Conservation (phyloP, 495 filamentous ascomycete species). For the Penicillium cosmopolitanum region DNA sequence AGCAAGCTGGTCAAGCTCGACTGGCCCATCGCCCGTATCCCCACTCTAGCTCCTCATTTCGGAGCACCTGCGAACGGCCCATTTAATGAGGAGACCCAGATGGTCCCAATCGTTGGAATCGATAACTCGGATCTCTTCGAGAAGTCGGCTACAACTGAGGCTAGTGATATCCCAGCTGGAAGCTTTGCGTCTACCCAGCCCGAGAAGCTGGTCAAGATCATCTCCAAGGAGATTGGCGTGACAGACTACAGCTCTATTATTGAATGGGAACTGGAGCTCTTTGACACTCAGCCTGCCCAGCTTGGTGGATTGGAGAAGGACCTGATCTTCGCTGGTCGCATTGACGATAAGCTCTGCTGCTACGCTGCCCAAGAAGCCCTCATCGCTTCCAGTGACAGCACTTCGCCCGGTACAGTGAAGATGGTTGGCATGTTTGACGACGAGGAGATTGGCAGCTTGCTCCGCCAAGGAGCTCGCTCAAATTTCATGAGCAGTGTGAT, state of each 20-base stretch:
- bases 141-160: slow-evolving; percentile 22
- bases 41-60: slow-evolving; percentile 93
- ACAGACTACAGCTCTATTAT: slow-evolving; percentile 71
- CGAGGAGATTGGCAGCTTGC: slow-evolving; percentile 89
- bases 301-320: slow-evolving; percentile 89
- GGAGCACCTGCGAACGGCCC: slow-evolving; percentile 75
- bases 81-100: slow-evolving; percentile 90
- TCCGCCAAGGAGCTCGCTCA: slow-evolving; percentile 86
- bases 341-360: slow-evolving; percentile 97
- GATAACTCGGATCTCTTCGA: slow-evolving; percentile 68
- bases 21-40: slow-evolving; percentile 92
- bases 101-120: slow-evolving; percentile 90
- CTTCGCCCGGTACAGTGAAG: slow-evolving; percentile 66
- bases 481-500: slow-evolving; percentile 84
- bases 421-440: slow-evolving; percentile 92
- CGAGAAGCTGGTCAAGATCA: slow-evolving; percentile 78
- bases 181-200: slow-evolving; percentile 83
- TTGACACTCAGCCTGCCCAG: slow-evolving; percentile 83
- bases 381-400: slow-evolving; percentile 62
- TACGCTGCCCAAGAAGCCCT: slow-evolving; percentile 90
- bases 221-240: slow-evolving; percentile 73
- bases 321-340: slow-evolving; percentile 91
- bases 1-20: slow-evolving; percentile 85
- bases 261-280: slow-evolving; percentile 98
- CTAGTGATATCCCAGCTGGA: slow-evolving; percentile 45